Percentiles rank a stretch among this genome's conserved stretches.
These are phyloP conservation scores for Salix caprea DNA, from an alignment of 345 rosid species.

Conservation along the genomic window DNA sequence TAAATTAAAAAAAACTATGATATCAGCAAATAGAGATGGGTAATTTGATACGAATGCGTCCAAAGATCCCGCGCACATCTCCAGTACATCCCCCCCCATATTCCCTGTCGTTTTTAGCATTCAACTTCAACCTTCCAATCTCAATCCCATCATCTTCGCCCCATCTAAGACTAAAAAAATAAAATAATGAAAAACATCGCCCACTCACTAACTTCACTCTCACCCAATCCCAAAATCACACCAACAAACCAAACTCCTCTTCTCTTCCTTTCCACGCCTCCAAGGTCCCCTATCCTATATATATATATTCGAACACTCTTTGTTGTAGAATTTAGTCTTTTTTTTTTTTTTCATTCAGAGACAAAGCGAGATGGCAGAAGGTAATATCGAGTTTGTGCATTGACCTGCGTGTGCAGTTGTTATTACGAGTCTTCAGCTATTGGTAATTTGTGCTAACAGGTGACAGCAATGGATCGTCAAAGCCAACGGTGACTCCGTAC, in stretches of 20 bases:
- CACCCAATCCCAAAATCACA: not conserved
- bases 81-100: not conserved
- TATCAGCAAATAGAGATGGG: not conserved
- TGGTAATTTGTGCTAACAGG: not conserved
- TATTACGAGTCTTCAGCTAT: not conserved
- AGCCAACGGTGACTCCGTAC: slow-evolving; percentile 29
- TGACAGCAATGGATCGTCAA: slow-evolving; percentile 20
- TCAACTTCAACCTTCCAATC: slow-evolving; percentile 14
- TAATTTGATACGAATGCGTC: not conserved
- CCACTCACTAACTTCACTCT: not conserved
- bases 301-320: not conserved
- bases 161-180: not conserved
- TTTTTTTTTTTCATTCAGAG: not conserved
- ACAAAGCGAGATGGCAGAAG: slow-evolving; percentile 18
- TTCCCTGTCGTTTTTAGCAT: not conserved
- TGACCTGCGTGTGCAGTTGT: not conserved
- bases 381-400: slow-evolving; percentile 6
- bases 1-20: not conserved
- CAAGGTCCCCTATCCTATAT: slow-evolving; percentile 1
- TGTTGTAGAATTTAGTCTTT: not conserved
- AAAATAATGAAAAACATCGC: no score
- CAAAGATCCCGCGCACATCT: not conserved
- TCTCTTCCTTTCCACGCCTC: not conserved
- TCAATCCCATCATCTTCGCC: slow-evolving; percentile 3
- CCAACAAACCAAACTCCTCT: no score